These are phyloP conservation scores for Debaryomyces nepalensis DNA, from an alignment of 1,139 yeast species.

Conservation along the genomic window DNA sequence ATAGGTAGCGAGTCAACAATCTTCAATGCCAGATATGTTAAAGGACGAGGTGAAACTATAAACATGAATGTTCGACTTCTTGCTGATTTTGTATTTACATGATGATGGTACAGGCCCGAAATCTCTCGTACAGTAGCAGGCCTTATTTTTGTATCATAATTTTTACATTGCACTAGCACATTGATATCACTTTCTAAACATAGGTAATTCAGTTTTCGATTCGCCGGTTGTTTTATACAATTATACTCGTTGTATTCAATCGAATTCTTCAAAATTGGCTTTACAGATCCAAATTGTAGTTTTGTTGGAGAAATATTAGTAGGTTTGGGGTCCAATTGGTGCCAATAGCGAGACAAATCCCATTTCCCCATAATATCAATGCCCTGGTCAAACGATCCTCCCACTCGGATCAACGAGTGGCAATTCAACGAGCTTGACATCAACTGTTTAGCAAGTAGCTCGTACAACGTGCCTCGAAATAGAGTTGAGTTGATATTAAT, in stretches of 20 bases:
- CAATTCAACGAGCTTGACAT: slow-evolving; percentile 47
- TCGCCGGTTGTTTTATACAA: slow-evolving; percentile 2
- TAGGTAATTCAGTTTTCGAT: slow-evolving; percentile 14
- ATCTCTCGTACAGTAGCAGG: slow-evolving; percentile 62
- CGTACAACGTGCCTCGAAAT: slow-evolving; percentile 74
- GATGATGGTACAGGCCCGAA: slow-evolving; percentile 56
- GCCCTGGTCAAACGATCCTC: slow-evolving; percentile 78
- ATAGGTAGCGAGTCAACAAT: slow-evolving; percentile 57
- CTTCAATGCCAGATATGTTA: slow-evolving; percentile 62
- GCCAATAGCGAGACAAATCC: slow-evolving; percentile 45
- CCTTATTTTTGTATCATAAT: slow-evolving; percentile 47
- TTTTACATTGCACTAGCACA: slow-evolving; percentile 65
- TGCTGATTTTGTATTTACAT: slow-evolving; percentile 34
- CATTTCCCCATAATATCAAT: slow-evolving; percentile 69
- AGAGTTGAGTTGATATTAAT: slow-evolving; percentile 45
- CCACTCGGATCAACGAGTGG: slow-evolving; percentile 46
- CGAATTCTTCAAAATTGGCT: slow-evolving; percentile 23
- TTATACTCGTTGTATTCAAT: slow-evolving; percentile 18
- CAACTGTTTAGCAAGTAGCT: slow-evolving; percentile 56
- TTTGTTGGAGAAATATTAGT: slow-evolving; percentile 12
- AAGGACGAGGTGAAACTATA: slow-evolving; percentile 60
- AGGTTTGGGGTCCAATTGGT: slow-evolving; percentile 10
- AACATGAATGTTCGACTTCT: slow-evolving; percentile 34
- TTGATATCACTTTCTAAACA: slow-evolving; percentile 34
- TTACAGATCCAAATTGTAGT: slow-evolving; percentile 9